phyloP scores from a whole-genome alignment of 345 rosid species.

The Eucalyptus sp. region DNA sequence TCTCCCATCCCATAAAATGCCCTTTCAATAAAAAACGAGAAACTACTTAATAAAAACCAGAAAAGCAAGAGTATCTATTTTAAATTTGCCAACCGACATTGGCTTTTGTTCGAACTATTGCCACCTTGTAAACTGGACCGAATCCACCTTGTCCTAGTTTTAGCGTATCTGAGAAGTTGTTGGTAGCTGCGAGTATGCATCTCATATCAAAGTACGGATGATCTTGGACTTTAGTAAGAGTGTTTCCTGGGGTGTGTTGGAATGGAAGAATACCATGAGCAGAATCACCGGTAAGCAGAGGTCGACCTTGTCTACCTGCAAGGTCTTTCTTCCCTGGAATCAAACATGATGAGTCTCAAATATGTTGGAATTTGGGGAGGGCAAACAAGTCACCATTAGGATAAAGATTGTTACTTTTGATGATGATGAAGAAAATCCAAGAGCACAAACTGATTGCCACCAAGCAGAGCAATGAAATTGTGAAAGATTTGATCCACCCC shows the following conservation, averaged over 20 bases:
- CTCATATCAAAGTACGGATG: background rate
- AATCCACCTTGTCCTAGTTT: constrained; percentile 28
- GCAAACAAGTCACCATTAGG: background rate
- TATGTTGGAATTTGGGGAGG: background rate
- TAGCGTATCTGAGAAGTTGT: constrained; percentile 8
- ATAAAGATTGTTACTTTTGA: background rate
- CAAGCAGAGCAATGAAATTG: background rate
- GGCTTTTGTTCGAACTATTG: background rate
- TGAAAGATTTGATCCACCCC: background rate
- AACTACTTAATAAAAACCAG: background rate
- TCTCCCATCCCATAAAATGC: background rate
- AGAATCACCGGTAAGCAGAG: background rate
- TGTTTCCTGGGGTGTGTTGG: background rate
- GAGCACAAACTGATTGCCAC: background rate
- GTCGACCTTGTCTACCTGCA: background rate
- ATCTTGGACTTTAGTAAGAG: background rate
- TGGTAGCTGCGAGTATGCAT: background rate
- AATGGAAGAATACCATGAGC: background rate
- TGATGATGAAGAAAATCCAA: background rate
- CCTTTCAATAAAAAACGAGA: background rate
- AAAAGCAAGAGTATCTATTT: background rate
- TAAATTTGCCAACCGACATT: background rate
- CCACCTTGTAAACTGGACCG: background rate
- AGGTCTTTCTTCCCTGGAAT: background rate
- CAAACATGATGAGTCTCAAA: background rate